A percentile compares a stretch with the other conserved stretches of the same genome.
phyloP scores from a whole-genome alignment of 2,329 filamentous ascomycete species.

The Emergomyces orientalis region DNA sequence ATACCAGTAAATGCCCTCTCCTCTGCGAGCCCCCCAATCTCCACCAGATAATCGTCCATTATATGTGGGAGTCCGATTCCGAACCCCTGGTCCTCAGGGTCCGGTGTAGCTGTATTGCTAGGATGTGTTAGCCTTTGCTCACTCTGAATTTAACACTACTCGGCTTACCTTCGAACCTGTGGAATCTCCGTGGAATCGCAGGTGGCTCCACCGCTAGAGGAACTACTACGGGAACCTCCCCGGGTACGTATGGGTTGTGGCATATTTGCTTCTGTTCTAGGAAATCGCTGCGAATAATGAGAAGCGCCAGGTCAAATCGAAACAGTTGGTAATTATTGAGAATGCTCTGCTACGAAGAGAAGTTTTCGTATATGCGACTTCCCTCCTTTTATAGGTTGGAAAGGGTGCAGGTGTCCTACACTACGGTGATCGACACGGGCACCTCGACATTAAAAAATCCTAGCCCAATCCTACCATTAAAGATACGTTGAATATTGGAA shows the following conservation, averaged over 20 bases:
- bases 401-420: neutral
- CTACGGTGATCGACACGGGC: neutral
- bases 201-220: neutral
- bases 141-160: neutral
- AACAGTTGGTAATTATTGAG: neutral
- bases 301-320: neutral
- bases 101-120: neutral
- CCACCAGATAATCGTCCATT: too few relatives aligned
- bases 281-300: neutral
- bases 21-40: neutral
- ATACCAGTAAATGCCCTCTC: neutral
- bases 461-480: neutral
- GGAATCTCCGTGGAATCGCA: neutral
- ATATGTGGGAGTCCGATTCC: too few relatives aligned
- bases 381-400: neutral
- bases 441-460: neutral
- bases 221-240: neutral
- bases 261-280: neutral
- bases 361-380: neutral
- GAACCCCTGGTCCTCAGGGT: neutral
- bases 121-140: neutral
- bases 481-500: neutral
- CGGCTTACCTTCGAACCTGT: neutral
- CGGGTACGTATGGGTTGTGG: neutral
- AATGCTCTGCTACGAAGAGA: neutral